Conservation (phyloP, 164 flowering plant genomes). For the Tetracentron sinense region DNA sequence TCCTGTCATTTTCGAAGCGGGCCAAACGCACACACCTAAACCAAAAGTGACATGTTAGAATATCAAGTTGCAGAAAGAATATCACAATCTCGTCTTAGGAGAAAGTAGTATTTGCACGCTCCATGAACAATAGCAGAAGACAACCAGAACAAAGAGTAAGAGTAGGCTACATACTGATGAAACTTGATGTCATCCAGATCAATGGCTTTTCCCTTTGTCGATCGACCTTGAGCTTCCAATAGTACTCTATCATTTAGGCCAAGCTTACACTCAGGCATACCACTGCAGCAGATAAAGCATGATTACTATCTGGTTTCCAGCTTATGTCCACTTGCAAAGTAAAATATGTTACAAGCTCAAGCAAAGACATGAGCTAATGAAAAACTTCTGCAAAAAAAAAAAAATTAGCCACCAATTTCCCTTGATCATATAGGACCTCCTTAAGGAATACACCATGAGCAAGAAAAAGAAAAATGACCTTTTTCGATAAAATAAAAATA, state of each 20-base stretch:
- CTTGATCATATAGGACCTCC: no score
- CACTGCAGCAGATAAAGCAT: conserved; percentile 75
- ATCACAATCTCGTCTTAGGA: not conserved
- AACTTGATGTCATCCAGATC: conserved; percentile 97
- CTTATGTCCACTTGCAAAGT: no score
- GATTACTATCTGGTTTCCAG: no score
- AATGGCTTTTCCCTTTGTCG: conserved; percentile 96
- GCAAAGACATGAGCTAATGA: no score
- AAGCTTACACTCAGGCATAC: conserved; percentile 99
- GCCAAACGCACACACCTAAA: conserved; percentile 95
- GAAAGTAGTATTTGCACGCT: not conserved
- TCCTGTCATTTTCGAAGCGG: conserved; percentile 95
- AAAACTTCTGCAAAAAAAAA: no score
- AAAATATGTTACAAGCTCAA: no score
- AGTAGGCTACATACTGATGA: conserved; percentile 79
- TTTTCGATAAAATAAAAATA: no score
- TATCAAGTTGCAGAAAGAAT: not conserved
- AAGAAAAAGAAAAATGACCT: no score
- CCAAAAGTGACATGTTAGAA: conserved; percentile 14
- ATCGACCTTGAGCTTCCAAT: conserved; percentile 91
- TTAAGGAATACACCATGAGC: no score
- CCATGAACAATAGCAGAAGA: conserved; percentile 1
- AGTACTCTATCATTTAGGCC: conserved; percentile 92
- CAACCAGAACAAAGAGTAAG: conserved; percentile 9
- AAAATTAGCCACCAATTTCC: no score